These are phyloP conservation scores for Chlorociboria aeruginascens DNA, from an alignment of 495 filamentous ascomycete species.

Conservation along the genomic window DNA sequence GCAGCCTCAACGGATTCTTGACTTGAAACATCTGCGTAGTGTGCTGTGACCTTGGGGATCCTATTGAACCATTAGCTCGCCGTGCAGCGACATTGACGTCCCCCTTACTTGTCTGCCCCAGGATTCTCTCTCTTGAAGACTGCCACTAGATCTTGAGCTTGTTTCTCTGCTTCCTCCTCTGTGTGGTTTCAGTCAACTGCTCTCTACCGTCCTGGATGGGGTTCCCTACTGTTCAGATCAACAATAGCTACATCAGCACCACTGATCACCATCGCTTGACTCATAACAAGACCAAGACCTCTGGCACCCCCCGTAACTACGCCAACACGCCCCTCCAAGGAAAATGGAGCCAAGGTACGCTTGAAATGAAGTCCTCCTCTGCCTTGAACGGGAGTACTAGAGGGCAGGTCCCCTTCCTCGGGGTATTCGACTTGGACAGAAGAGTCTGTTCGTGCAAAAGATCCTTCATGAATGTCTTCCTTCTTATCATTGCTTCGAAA, in stretches of 20 bases:
- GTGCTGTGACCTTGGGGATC: slow-evolving; percentile 73
- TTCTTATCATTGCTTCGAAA: slow-evolving; percentile 8
- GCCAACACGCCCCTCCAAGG: slow-evolving; percentile 40
- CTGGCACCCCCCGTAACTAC: slow-evolving; percentile 40
- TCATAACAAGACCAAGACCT: slow-evolving; percentile 69
- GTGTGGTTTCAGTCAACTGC: slow-evolving; percentile 4
- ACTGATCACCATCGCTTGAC: slow-evolving; percentile 71
- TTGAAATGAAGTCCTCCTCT: slow-evolving; percentile 60
- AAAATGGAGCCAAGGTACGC: slow-evolving; percentile 49
- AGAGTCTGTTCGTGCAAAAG: slow-evolving; percentile 70
- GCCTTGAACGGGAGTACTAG: slow-evolving; percentile 53
- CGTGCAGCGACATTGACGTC: background rate
- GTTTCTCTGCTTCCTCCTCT: slow-evolving; percentile 77
- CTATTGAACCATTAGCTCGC: slow-evolving; percentile 24
- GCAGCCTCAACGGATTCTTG: slow-evolving; percentile 61
- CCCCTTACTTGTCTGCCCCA: slow-evolving; percentile 49
- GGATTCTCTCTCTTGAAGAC: slow-evolving; percentile 70
- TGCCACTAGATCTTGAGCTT: slow-evolving; percentile 58
- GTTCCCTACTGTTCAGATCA: slow-evolving; percentile 71
- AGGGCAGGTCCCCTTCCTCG: slow-evolving; percentile 52
- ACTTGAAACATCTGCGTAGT: slow-evolving; percentile 77
- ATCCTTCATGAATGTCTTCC: slow-evolving; percentile 9
- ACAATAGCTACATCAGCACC: slow-evolving; percentile 87
- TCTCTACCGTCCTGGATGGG: background rate
- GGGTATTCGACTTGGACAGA: slow-evolving; percentile 67